Percentiles rank a stretch among this genome's conserved stretches.
phyloP scores from a whole-genome alignment of 1,139 yeast species.

The Yamadazyma blattariae region DNA sequence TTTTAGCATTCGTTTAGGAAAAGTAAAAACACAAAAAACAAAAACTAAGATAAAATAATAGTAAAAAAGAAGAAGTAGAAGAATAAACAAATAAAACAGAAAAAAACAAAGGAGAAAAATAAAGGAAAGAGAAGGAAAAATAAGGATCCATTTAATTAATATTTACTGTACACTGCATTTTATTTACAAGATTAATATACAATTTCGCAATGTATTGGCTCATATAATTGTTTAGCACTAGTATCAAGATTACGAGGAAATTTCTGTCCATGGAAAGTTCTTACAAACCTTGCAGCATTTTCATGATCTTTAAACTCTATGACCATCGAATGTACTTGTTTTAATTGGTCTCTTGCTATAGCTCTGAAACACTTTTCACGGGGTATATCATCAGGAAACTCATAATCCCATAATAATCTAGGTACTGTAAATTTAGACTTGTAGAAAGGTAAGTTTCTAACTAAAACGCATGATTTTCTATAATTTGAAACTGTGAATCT shows the following conservation, averaged over 20 bases:
- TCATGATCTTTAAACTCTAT: slow-evolving; percentile 46
- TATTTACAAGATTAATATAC: slow-evolving; percentile 18
- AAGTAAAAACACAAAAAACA: no score
- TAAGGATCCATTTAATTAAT: no score
- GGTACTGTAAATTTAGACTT: slow-evolving; percentile 29
- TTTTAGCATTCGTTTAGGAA: no score
- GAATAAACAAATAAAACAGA: background rate
- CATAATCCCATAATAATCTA: slow-evolving; percentile 40
- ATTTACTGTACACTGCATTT: slow-evolving; percentile 1
- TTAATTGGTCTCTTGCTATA: slow-evolving; percentile 24
- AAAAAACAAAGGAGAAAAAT: background rate
- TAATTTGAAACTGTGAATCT: slow-evolving; percentile 9
- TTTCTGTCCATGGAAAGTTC: slow-evolving; percentile 51
- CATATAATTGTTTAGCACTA: slow-evolving; percentile 30
- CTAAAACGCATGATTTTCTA: slow-evolving; percentile 25
- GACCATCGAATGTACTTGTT: slow-evolving; percentile 29
- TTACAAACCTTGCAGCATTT: slow-evolving; percentile 53
- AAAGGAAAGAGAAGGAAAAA: background rate
- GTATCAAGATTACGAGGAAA: slow-evolving; percentile 29
- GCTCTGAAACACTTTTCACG: slow-evolving; percentile 15
- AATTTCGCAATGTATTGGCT: slow-evolving; percentile 40
- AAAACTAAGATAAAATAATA: no score
- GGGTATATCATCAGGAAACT: slow-evolving; percentile 20
- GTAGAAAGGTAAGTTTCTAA: slow-evolving; percentile 41
- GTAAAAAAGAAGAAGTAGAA: no score